Percentiles rank a stretch among this genome's conserved stretches.
Conservation (phyloP, 2,329 filamentous ascomycete species). For the Coniella lustricola region DNA sequence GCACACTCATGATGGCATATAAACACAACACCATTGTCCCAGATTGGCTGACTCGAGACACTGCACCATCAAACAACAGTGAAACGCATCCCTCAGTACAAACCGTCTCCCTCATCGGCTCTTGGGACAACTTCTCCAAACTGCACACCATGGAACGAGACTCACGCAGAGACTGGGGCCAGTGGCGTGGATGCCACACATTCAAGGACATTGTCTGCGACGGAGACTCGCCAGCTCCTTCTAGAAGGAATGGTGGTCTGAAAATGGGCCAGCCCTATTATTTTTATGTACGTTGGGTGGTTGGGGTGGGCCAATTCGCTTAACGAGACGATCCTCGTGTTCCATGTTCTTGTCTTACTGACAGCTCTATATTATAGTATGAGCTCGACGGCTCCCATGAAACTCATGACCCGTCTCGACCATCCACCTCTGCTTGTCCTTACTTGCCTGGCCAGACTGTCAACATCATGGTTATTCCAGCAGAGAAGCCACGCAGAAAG, state of each 20-base stretch:
- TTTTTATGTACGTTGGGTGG: slow-evolving; percentile 67
- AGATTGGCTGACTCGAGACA: slow-evolving; percentile 5
- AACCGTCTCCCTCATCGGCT: slow-evolving; percentile 76
- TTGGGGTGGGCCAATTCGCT: slow-evolving; percentile 1
- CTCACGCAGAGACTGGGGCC: slow-evolving; percentile 60
- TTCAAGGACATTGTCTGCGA: slow-evolving; percentile 84
- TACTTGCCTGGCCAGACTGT: slow-evolving; percentile 81
- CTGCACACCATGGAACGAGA: slow-evolving; percentile 79
- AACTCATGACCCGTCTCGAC: slow-evolving; percentile 63
- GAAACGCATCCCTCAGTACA: slow-evolving; percentile 53
- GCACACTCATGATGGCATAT: slow-evolving; percentile 2
- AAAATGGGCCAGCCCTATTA: slow-evolving; percentile 93
- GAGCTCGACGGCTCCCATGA: slow-evolving; percentile 73
- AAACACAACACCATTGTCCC: slow-evolving; percentile 5
- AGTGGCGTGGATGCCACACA: slow-evolving; percentile 82
- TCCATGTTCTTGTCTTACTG: slow-evolving; percentile 21
- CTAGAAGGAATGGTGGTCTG: slow-evolving; percentile 67
- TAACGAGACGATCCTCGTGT: background rate
- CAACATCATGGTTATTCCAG: slow-evolving; percentile 76
- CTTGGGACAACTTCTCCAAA: slow-evolving; percentile 88
- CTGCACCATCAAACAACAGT: slow-evolving; percentile 30
- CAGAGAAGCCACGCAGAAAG: slow-evolving; percentile 53
- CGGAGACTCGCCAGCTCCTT: slow-evolving; percentile 49
- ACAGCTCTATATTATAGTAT: slow-evolving; percentile 56
- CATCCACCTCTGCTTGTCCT: slow-evolving; percentile 73